Conservation (phyloP, 2,329 filamentous ascomycete species). For the Penicillium freii region DNA sequence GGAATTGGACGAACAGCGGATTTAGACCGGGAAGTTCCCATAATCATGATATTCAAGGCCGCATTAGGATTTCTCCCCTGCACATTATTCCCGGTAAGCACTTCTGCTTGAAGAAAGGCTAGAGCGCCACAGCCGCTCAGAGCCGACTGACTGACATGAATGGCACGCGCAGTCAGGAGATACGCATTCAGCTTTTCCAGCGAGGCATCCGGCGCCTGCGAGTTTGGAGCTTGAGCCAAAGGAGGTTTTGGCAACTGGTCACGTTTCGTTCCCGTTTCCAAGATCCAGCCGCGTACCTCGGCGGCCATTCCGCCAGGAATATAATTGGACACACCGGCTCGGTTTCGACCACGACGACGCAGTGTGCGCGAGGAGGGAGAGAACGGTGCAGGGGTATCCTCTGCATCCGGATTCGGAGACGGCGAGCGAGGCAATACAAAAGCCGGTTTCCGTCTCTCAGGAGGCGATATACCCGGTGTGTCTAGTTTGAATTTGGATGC, state of each 20-base stretch:
- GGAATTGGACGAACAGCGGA: background rate
- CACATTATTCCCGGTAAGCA: background rate
- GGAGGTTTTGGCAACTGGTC: slow-evolving; percentile 16
- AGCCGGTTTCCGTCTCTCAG: slow-evolving; percentile 31
- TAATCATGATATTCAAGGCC: slow-evolving; percentile 26
- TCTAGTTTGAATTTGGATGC: slow-evolving; percentile 12
- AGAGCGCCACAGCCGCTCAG: slow-evolving; percentile 29
- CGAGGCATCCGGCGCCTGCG: background rate
- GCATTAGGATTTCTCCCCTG: background rate
- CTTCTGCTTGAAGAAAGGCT: slow-evolving; percentile 22
- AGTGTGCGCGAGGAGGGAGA: slow-evolving; percentile 36
- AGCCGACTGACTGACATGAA: slow-evolving; percentile 14
- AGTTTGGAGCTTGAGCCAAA: background rate
- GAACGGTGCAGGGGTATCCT: slow-evolving; percentile 34
- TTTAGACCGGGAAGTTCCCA: slow-evolving; percentile 28
- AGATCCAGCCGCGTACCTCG: slow-evolving; percentile 42
- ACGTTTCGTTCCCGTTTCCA: slow-evolving; percentile 38
- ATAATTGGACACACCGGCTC: slow-evolving; percentile 27
- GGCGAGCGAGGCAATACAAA: slow-evolving; percentile 42
- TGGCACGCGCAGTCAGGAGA: slow-evolving; percentile 19
- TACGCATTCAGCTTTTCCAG: slow-evolving; percentile 15
- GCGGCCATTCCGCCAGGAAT: slow-evolving; percentile 42
- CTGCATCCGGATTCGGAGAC: slow-evolving; percentile 25
- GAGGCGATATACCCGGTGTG: slow-evolving; percentile 16
- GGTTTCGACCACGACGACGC: slow-evolving; percentile 31